Evolutionary conservation across 768 basidiomycete species (phyloP).

Genomic region (Scleroderma bovista): DNA sequence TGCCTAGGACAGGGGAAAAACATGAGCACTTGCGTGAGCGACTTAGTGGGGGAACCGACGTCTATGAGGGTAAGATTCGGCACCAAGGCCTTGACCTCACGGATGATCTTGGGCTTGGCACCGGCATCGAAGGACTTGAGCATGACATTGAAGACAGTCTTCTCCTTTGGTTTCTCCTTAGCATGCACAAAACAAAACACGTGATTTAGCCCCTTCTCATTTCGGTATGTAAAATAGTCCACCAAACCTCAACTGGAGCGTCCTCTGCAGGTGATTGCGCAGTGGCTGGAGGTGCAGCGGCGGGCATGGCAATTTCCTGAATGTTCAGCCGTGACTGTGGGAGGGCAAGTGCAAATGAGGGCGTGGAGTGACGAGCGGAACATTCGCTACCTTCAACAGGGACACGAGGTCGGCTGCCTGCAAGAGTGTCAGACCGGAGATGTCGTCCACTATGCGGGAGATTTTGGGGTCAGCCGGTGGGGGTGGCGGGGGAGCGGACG

Average conservation of each 20-base stretch:
- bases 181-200: background rate
- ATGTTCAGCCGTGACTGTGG: constrained; percentile 86
- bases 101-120: constrained; percentile 94
- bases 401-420: constrained; percentile 95
- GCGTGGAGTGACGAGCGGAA: background rate
- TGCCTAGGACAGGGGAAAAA: constrained; percentile 49
- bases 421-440: constrained; percentile 80
- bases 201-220: background rate
- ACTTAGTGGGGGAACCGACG: constrained; percentile 43
- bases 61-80: constrained; percentile 97
- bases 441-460: constrained; percentile 85
- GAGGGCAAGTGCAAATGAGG: background rate
- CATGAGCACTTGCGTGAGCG: background rate
- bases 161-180: constrained; percentile 97
- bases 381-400: constrained; percentile 71
- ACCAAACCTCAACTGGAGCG: constrained; percentile 55
- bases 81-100: constrained; percentile 93
- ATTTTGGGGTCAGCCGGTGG: constrained; percentile 58
- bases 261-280: constrained; percentile 48
- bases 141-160: constrained; percentile 94
- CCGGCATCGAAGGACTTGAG: constrained; percentile 90
- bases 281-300: constrained; percentile 56
- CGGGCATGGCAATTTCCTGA: constrained; percentile 92
- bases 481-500: constrained; percentile 39
- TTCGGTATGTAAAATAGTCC: too few relatives aligned